These are phyloP conservation scores for Emmonsiellopsis sp. DNA, from an alignment of 2,329 filamentous ascomycete species.

Conservation along the genomic window DNA sequence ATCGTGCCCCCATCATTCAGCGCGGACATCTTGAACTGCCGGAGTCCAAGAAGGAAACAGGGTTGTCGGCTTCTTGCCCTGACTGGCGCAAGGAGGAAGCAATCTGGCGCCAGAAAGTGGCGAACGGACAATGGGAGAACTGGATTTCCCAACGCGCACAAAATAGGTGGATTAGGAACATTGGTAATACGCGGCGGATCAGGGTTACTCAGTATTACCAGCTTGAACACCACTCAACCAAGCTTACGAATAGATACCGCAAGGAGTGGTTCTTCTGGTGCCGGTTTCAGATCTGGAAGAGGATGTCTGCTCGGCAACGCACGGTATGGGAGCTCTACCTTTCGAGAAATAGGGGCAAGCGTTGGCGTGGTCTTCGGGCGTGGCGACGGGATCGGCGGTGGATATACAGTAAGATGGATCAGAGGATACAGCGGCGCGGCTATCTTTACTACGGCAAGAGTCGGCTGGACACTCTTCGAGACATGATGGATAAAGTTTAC, in stretches of 20 bases:
- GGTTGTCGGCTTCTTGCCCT: neutral
- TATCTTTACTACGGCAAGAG: neutral
- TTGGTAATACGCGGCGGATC: neutral
- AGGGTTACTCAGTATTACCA: neutral
- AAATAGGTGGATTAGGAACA: neutral
- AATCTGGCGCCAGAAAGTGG: neutral
- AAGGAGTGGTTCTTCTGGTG: slow-evolving; percentile 3
- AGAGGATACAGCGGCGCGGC: neutral
- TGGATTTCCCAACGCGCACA: neutral
- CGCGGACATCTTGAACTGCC: slow-evolving; percentile 1
- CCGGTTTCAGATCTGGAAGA: neutral
- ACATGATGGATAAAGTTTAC: slow-evolving; percentile 1
- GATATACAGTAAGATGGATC: neutral
- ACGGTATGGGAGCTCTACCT: slow-evolving; percentile 1
- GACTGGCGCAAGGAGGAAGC: slow-evolving; percentile 2
- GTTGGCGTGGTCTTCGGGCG: slow-evolving; percentile 1
- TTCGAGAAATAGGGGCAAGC: neutral
- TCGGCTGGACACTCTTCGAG: neutral
- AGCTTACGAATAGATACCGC: neutral
- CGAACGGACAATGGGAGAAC: neutral
- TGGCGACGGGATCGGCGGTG: neutral
- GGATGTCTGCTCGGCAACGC: neutral
- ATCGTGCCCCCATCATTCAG: neutral
- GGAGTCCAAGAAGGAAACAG: neutral
- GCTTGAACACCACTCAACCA: neutral